These are phyloP conservation scores for Stagonosporopsis cucurbitacearum DNA, from an alignment of 2,329 filamentous ascomycete genomes.

Conservation along the genomic window DNA sequence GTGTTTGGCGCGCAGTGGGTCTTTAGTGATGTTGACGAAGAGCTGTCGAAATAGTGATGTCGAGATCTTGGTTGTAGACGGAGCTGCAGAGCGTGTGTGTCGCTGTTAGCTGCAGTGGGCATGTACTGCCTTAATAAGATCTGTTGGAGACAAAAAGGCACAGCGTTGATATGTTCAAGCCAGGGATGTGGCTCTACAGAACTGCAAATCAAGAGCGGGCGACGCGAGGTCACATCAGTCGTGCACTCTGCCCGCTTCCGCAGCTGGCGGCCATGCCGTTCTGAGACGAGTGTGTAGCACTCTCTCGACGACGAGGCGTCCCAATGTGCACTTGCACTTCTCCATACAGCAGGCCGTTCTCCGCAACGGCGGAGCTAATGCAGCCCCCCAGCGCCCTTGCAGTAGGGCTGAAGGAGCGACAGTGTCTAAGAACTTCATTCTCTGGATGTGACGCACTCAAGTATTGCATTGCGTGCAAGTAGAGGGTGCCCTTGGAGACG, in stretches of 20 bases:
- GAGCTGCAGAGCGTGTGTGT: conserved; percentile 35
- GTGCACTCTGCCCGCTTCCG: conserved; percentile 39
- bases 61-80: conserved; percentile 26
- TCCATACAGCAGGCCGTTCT: conserved; percentile 29
- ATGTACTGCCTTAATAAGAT: conserved; percentile 40
- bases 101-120: conserved; percentile 33
- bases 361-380: conserved; percentile 28
- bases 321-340: conserved; percentile 32
- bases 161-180: conserved; percentile 32
- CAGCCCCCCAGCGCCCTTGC: conserved; percentile 41
- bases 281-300: conserved; percentile 39
- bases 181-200: conserved; percentile 32
- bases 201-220: conserved; percentile 32
- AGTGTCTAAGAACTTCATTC: neutral
- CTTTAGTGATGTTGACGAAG: conserved; percentile 42
- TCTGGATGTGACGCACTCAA: conserved; percentile 3
- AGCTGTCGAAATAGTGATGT: conserved; percentile 47
- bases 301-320: conserved; percentile 34
- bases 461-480: conserved; percentile 1
- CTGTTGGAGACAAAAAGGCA: conserved; percentile 23
- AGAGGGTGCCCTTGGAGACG: neutral
- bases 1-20: conserved; percentile 6
- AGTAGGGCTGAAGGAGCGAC: conserved; percentile 41
- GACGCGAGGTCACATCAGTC: conserved; percentile 40
- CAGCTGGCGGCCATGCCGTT: conserved; percentile 36